These are phyloP conservation scores for Tilletia indica DNA, from an alignment of 1,284 basidiomycete genomes.

Conservation along the genomic window DNA sequence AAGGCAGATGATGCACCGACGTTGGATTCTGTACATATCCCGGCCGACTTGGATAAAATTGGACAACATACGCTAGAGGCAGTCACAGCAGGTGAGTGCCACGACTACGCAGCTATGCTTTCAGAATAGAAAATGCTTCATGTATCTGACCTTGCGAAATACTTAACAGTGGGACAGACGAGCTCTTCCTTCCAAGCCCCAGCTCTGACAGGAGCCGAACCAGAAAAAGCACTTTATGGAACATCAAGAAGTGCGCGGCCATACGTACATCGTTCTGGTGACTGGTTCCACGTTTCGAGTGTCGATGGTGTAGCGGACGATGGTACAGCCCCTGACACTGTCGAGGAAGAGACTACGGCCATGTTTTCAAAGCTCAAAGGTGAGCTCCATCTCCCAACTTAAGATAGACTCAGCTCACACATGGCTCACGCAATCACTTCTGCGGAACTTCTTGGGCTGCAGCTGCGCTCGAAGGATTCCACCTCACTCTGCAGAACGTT, in stretches of 20 bases:
- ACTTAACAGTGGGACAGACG: too few species aligned
- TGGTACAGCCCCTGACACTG: neutral
- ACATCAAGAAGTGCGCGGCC: too few species aligned
- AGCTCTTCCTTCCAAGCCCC: too few species aligned
- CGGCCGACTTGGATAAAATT: constrained; percentile 31
- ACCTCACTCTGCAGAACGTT: constrained; percentile 16
- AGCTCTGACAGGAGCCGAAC: too few species aligned
- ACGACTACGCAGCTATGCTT: too few species aligned
- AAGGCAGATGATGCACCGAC: constrained; percentile 27
- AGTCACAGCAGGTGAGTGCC: constrained; percentile 19
- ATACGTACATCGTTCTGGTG: neutral
- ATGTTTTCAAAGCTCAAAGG: neutral
- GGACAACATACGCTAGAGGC: constrained; percentile 31
- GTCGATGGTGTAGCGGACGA: neutral
- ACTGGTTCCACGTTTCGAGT: neutral
- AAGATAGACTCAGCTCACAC: neutral
- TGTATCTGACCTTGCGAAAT: too few species aligned
- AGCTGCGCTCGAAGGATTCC: too few species aligned
- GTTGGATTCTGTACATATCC: constrained; percentile 22
- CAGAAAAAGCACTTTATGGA: too few species aligned
- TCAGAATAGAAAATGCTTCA: too few species aligned
- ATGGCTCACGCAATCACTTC: neutral
- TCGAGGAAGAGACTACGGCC: constrained; percentile 6
- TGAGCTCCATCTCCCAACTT: neutral
- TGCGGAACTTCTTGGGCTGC: neutral